Conservation (phyloP, 805 yeast species). For the Sungouiella thailandica region DNA sequence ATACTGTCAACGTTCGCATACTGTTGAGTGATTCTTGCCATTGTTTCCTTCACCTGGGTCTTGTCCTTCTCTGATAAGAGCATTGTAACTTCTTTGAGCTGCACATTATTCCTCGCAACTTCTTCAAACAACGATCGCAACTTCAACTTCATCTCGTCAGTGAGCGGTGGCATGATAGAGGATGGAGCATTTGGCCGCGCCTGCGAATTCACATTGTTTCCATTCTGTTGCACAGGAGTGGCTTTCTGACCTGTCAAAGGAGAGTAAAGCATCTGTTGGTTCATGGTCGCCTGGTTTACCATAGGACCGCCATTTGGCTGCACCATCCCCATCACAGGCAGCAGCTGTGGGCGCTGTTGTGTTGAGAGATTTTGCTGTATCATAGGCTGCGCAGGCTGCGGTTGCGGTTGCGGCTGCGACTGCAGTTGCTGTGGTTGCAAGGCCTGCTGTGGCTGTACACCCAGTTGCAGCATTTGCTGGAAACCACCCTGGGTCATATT, state of each 20-base stretch:
- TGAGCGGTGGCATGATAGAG: constrained; percentile 29
- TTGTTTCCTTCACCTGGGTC: constrained; percentile 49
- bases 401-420: constrained; percentile 2
- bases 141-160: constrained; percentile 59
- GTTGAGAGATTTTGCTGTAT: neutral
- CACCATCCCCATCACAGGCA: constrained; percentile 15
- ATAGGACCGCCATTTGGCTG: neutral
- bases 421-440: constrained; percentile 8
- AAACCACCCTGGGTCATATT: neutral
- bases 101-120: constrained; percentile 61
- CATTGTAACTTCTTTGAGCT: constrained; percentile 61
- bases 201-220: neutral
- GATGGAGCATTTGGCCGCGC: constrained; percentile 2
- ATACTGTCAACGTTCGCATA: constrained; percentile 68
- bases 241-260: constrained; percentile 17
- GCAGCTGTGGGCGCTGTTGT: constrained; percentile 11
- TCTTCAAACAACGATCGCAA: constrained; percentile 64
- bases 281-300: neutral
- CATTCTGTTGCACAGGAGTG: constrained; percentile 2
- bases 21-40: constrained; percentile 52
- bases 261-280: constrained; percentile 11
- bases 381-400: constrained; percentile 2
- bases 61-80: constrained; percentile 61
- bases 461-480: constrained; percentile 5
- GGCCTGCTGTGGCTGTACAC: constrained; percentile 9